Percentiles rank a stretch among this genome's conserved stretches.
phyloP scores from a whole-genome alignment of 441 rosid genomes.

The Populus trichocarpa region DNA sequence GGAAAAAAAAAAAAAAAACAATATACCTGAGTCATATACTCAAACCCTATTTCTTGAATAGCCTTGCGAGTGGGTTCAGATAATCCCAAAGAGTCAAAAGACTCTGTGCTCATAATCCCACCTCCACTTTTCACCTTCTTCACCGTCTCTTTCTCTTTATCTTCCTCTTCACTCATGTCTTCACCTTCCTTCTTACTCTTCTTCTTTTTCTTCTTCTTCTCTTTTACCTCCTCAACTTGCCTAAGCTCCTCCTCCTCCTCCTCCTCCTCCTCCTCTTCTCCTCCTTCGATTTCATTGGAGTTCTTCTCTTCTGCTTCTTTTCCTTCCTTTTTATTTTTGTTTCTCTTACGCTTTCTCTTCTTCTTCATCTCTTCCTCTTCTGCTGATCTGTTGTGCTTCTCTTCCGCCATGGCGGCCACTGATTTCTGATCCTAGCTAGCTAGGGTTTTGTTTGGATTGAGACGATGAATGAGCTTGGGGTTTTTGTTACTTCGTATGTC shows the following conservation, averaged over 20 bases:
- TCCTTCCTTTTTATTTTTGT: conserved; percentile 28
- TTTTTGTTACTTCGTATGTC: background rate
- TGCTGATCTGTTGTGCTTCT: conserved; percentile 17
- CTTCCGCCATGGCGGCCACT: conserved; percentile 36
- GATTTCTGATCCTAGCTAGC: background rate
- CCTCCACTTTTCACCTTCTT: conserved; percentile 33
- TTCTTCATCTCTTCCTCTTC: conserved; percentile 26
- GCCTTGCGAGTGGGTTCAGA: conserved; percentile 66
- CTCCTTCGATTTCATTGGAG: conserved; percentile 23
- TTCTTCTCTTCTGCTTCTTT: conserved; percentile 17
- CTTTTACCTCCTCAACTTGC: conserved; percentile 22
- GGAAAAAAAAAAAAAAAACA: background rate
- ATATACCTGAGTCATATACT: conserved; percentile 76
- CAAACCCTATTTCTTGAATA: conserved; percentile 75
- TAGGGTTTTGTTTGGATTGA: background rate
- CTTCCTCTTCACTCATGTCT: conserved; percentile 22
- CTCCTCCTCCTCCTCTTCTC: conserved; percentile 15
- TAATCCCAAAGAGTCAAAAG: conserved; percentile 69
- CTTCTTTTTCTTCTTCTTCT: conserved; percentile 27
- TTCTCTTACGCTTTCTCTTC: conserved; percentile 62
- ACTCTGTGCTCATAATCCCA: conserved; percentile 75
- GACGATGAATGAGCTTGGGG: background rate
- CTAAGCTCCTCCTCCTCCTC: conserved; percentile 13
- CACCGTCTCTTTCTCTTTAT: conserved; percentile 26
- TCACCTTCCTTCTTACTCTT: conserved; percentile 10